phyloP scores from a whole-genome alignment of 345 rosid species.

The Aquilaria yunnanensis region DNA sequence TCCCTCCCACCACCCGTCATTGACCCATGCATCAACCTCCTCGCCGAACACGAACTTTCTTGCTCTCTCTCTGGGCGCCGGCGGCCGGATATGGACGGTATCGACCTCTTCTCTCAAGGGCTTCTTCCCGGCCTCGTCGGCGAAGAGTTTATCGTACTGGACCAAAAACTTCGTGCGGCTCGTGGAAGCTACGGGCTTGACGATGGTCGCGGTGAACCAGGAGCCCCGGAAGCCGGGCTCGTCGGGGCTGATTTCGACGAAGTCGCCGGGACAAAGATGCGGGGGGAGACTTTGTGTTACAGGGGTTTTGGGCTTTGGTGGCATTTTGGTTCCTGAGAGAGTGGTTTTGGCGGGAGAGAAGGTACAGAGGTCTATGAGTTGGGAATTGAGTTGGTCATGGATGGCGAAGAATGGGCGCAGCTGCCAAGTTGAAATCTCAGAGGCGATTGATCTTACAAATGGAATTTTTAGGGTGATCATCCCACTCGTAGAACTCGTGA shows the following conservation, averaged over 20 bases:
- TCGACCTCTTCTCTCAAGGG: constrained; percentile 38
- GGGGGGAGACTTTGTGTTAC: constrained; percentile 10
- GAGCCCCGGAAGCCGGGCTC: constrained; percentile 73
- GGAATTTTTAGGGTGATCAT: too few species aligned
- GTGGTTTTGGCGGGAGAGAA: constrained; percentile 11
- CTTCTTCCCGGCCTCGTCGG: constrained; percentile 40
- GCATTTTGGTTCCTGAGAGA: background rate
- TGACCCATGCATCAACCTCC: constrained; percentile 59
- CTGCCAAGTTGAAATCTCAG: too few species aligned
- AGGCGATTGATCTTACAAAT: too few species aligned
- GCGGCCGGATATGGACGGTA: constrained; percentile 35
- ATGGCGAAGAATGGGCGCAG: too few species aligned
- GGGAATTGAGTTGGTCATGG: background rate
- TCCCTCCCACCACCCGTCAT: constrained; percentile 98
- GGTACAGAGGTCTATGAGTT: background rate
- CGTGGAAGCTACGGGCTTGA: constrained; percentile 29
- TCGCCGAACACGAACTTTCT: constrained; percentile 39
- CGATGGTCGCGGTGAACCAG: constrained; percentile 47
- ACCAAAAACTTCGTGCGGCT: constrained; percentile 27
- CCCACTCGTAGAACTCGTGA: too few species aligned
- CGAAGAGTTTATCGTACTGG: constrained; percentile 43
- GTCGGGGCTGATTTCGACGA: constrained; percentile 59
- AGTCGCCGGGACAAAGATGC: constrained; percentile 35
- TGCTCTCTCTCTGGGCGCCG: constrained; percentile 47
- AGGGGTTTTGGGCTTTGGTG: constrained; percentile 9